Evolutionary conservation across 805 yeast species (phyloP).

Genomic region (Metschnikowia borealis): DNA sequence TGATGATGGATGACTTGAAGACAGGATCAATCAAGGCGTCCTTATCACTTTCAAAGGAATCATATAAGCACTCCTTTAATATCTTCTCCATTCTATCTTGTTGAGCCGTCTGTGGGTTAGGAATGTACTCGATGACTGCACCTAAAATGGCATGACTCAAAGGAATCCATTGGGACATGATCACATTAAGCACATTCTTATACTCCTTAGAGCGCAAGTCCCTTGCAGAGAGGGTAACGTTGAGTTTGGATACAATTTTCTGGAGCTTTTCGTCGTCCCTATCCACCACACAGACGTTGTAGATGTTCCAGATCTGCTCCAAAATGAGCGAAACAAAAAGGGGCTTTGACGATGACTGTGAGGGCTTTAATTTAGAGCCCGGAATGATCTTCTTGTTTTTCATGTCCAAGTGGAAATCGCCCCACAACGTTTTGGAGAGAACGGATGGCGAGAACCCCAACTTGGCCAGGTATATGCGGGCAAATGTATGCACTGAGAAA

Average conservation of each 20-base stretch:
- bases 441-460: constrained; percentile 79
- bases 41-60: constrained; percentile 47
- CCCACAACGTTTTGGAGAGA: constrained; percentile 89
- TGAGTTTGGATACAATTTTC: constrained; percentile 69
- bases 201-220: constrained; percentile 79
- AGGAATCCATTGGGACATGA: constrained; percentile 94
- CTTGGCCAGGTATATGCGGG: constrained; percentile 78
- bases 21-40: constrained; percentile 42
- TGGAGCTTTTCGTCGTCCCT: constrained; percentile 67
- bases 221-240: constrained; percentile 64
- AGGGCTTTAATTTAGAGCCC: constrained; percentile 58
- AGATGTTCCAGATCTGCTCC: constrained; percentile 90
- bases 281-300: constrained; percentile 62
- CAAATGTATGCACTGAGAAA: constrained; percentile 82
- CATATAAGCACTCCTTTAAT: constrained; percentile 40
- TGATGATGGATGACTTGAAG: constrained; percentile 53
- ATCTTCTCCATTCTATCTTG: constrained; percentile 63
- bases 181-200: constrained; percentile 53
- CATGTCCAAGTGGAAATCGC: constrained; percentile 85
- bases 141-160: constrained; percentile 80
- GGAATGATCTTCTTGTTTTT: constrained; percentile 80
- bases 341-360: constrained; percentile 54
- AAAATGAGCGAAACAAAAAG: constrained; percentile 81
- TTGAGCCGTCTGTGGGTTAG: constrained; percentile 81
- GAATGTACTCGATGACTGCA: constrained; percentile 78